Evolutionary conservation across 805 yeast genomes (phyloP), one percentile per base, ranked within the genome.

Genomic region (Saccharomyces paradoxus): DNA sequence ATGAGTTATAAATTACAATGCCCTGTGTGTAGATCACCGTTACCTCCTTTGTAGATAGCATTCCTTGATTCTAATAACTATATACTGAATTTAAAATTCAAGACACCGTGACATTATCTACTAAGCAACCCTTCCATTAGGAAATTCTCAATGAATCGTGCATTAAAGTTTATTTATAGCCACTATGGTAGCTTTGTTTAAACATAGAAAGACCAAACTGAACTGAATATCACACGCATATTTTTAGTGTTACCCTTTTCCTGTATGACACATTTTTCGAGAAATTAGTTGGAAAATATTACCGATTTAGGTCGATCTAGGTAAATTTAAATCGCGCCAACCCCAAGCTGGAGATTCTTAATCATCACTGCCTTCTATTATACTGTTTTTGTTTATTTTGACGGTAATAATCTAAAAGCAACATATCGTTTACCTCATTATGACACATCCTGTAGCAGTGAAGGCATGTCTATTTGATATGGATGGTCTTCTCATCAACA

Each of bases 401-500:
- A 17, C 17, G 13, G 17, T 2, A 3, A 37, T 17, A 37, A 17
- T 6, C 12, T 17, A 17, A 17, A 17, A 17, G 13, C 13, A 37
- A 37, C 7, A 9, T 17, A 7, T 21, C 7, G 2, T 17, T 37
- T 9, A 37, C 1, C 12, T 8, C 10, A 37, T n/a, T 6, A 37
- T 37, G 44, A 37, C 44, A 8, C 44, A 37, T 17, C 44, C 44
- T 17, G 44, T 37, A 8, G 10, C 63, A 48, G 56, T 65, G 12
- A 67, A 63, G 53, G 72, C 73, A 60, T 70, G 74, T 57, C 62
- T 70, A 26, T 70, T 70, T 55, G 96, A 89, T 76, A 88, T 94
- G 98, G 99, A 94, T 68, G 99, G 99, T 1, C 80, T 95, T 26
- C 76, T 94, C 58, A 80, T 94, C 66, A 89, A 91, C 73, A 87